A percentile compares a stretch with the other conserved stretches of the same genome.
phyloP scores from a whole-genome alignment of 2,329 filamentous ascomycete species.

The Colletotrichum euphorbiae region DNA sequence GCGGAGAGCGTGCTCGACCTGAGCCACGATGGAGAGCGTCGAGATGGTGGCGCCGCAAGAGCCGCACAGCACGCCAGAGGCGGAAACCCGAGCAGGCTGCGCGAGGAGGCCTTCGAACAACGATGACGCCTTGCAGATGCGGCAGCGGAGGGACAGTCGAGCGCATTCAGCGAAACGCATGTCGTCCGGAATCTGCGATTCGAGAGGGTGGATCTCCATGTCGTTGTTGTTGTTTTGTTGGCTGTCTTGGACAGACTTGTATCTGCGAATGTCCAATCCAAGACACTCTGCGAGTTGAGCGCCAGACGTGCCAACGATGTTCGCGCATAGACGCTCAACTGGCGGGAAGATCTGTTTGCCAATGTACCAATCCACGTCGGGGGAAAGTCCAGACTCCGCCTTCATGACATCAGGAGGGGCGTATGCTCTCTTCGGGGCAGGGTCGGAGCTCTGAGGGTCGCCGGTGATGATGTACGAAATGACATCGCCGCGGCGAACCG shows the following conservation, averaged over 20 bases:
- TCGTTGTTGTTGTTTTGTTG: slow-evolving; percentile 65
- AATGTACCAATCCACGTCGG: slow-evolving; percentile 98
- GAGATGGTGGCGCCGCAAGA: slow-evolving; percentile 74
- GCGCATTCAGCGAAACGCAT: slow-evolving; percentile 87
- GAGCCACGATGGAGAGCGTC: slow-evolving; percentile 82
- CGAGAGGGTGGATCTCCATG: slow-evolving; percentile 86
- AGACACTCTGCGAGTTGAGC: slow-evolving; percentile 92
- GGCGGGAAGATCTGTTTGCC: slow-evolving; percentile 98
- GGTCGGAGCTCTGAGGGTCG: slow-evolving; percentile 73
- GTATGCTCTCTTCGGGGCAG: slow-evolving; percentile 88
- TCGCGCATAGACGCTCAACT: slow-evolving; percentile 96
- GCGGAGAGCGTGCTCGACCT: slow-evolving; percentile 88
- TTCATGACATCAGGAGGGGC: slow-evolving; percentile 88
- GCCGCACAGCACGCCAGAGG: slow-evolving; percentile 78
- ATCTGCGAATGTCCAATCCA: slow-evolving; percentile 90
- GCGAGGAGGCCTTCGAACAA: slow-evolving; percentile 80
- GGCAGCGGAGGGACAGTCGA: slow-evolving; percentile 82
- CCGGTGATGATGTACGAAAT: slow-evolving; percentile 95
- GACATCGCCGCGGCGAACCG: slow-evolving; percentile 91
- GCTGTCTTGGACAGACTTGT: slow-evolving; percentile 64
- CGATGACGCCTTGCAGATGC: slow-evolving; percentile 78
- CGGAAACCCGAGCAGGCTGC: slow-evolving; percentile 71
- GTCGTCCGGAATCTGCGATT: slow-evolving; percentile 92
- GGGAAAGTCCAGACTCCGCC: slow-evolving; percentile 77
- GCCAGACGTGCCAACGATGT: slow-evolving; percentile 92